Evolutionary conservation across 1,284 basidiomycete genomes (phyloP).

Genomic region (Rhodotorula sp.): DNA sequence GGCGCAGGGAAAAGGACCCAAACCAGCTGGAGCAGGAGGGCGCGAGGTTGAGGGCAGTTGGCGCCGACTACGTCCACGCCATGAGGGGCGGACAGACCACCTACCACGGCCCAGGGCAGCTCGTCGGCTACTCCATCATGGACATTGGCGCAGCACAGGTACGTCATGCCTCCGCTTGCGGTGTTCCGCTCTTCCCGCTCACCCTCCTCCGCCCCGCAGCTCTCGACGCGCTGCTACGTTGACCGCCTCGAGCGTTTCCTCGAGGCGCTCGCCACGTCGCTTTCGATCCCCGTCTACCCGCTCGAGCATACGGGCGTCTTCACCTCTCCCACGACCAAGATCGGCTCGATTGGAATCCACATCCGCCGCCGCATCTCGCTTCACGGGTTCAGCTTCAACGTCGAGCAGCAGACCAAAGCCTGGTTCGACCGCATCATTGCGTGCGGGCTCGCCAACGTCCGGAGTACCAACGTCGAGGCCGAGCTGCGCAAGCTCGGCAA

Average conservation of each 20-base stretch:
- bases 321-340: conserved; percentile 66
- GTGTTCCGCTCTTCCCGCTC: not conserved
- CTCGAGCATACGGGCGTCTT: conserved; percentile 78
- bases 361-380: conserved; percentile 89
- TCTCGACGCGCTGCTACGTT: conserved; percentile 56
- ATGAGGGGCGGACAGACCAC: conserved; percentile 90
- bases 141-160: conserved; percentile 68
- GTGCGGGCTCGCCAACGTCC: conserved; percentile 84
- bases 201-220: conserved; percentile 40
- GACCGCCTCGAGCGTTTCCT: conserved; percentile 55
- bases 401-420: conserved; percentile 71
- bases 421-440: conserved; percentile 91
- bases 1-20: conserved; percentile 74
- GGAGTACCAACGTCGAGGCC: conserved; percentile 27
- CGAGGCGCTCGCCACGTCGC: conserved; percentile 39
- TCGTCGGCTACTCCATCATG: conserved; percentile 92
- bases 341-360: conserved; percentile 95
- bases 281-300: conserved; percentile 58
- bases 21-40: conserved; percentile 63
- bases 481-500: conserved; percentile 20
- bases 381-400: conserved; percentile 93
- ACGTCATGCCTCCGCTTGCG: conserved; percentile 46
- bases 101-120: conserved; percentile 96
- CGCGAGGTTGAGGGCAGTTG: conserved; percentile 66
- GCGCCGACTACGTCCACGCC: conserved; percentile 83